These are phyloP conservation scores for Sphaerulina populicola DNA, from an alignment of 2,329 filamentous ascomycete species.

Conservation along the genomic window DNA sequence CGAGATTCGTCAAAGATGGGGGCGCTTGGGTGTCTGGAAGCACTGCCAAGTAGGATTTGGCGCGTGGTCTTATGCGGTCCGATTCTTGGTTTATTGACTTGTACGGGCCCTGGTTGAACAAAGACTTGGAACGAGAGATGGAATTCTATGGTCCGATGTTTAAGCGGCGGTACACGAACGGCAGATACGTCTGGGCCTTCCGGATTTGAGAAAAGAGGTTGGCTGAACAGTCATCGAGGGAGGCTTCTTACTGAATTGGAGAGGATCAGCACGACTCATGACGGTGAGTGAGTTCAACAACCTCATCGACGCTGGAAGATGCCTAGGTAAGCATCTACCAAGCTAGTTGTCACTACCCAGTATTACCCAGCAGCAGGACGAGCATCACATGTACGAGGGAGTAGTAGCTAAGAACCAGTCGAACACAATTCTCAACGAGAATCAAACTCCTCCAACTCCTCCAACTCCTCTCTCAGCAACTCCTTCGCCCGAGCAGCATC, in stretches of 20 bases:
- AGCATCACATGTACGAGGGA: conserved; percentile 15
- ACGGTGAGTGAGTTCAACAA: conserved; percentile 31
- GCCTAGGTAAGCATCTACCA: conserved; percentile 29
- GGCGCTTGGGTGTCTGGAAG: conserved; percentile 20
- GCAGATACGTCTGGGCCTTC: no score
- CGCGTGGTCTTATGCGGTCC: background rate
- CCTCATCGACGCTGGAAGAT: conserved; percentile 36
- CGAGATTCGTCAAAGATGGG: conserved; percentile 53
- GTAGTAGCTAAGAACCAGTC: conserved; percentile 21
- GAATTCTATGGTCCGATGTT: no score
- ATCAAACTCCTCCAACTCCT: no score
- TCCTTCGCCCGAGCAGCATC: conserved; percentile 20
- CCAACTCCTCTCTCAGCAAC: background rate
- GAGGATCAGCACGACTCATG: background rate
- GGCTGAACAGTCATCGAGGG: no score
- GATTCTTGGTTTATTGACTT: background rate
- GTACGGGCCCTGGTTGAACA: background rate
- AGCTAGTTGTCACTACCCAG: conserved; percentile 7
- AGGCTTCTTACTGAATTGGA: background rate
- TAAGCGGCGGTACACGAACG: no score
- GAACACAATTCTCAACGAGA: no score
- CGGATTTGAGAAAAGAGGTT: no score
- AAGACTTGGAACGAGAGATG: background rate
- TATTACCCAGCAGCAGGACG: no score
- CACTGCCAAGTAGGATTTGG: conserved; percentile 1